Evolutionary conservation across 2,329 filamentous ascomycete genomes (phyloP), one percentile per base, ranked within the genome.

Genomic region (Aspergillus arachidicola): DNA sequence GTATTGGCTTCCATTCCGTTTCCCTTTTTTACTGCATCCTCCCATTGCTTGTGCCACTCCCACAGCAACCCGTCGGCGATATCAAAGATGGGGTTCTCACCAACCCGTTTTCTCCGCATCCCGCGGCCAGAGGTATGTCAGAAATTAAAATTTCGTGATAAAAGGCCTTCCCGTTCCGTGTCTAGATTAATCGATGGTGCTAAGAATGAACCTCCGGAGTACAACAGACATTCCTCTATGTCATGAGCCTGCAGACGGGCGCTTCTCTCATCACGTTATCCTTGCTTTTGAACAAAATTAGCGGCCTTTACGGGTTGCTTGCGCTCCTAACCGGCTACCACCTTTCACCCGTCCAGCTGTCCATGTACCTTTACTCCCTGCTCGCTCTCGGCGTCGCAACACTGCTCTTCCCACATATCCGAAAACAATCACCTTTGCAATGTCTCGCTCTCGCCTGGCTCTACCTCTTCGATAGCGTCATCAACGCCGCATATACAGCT

Each of bases 281-380:
- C 12, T 87, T 96, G 67, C 85, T 96, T 60, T 89, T 97, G 81
- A 97, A 97, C 85, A 97, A 97, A 79, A 87, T 94, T 69, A 94
- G 92, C 57, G 94, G 93, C 62, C 84, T 97, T 69, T 97, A 96
- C 79, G 94, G 94, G 68, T 85, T 97, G 50, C 89, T 97, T 69
- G 93, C 94, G 63, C 86, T 97, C 69, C 83, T 97, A 68, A 96
- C 94, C 28, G 94, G 94, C 75, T 93, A 92, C 78, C 84, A 90
- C 70, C 87, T 97, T 66, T 94, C 92, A 59, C 84, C 89, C 34
- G 85, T 95, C 28, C 94, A 97, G 79, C 85, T 97, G 62, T 91
- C 91, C 62, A 95, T 96, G 85, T 97, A 97, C 83, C 85, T 96
- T 56, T 96, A 96, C 84, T 95, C 91, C 30, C 85, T 95, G 65